These are phyloP conservation scores for Ambrosiella cleistominuta DNA, from an alignment of 2,329 filamentous ascomycete species.

Conservation along the genomic window DNA sequence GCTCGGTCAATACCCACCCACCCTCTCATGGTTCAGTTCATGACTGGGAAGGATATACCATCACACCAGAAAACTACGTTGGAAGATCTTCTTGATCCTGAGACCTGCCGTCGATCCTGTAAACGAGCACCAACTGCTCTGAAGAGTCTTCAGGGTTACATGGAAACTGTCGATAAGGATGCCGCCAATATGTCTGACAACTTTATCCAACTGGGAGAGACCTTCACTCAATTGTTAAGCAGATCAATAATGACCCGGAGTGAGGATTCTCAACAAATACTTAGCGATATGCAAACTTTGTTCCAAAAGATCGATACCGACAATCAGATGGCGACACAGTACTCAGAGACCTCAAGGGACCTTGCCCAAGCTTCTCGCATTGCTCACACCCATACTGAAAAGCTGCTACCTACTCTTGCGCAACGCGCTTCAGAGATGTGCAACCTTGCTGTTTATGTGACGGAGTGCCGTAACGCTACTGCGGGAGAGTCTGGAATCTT, in stretches of 20 bases:
- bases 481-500: constrained; percentile 49
- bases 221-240: constrained; percentile 43
- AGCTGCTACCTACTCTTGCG: constrained; percentile 39
- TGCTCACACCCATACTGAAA: constrained; percentile 45
- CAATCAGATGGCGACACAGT: constrained; percentile 56
- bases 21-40: constrained; percentile 46
- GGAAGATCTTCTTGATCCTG: constrained; percentile 58
- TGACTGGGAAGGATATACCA: constrained; percentile 31
- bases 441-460: constrained; percentile 38
- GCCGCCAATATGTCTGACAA: constrained; percentile 32
- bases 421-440: constrained; percentile 43
- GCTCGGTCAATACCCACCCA: constrained; percentile 48
- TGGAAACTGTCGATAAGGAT: constrained; percentile 41
- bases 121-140: constrained; percentile 41
- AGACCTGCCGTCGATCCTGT: constrained; percentile 55
- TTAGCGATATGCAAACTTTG: constrained; percentile 73
- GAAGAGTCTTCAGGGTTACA: constrained; percentile 40
- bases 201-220: constrained; percentile 39
- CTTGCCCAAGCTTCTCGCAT: constrained; percentile 45
- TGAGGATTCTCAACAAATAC: constrained; percentile 48
- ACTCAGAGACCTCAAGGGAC: constrained; percentile 45
- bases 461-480: constrained; percentile 49
- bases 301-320: constrained; percentile 76
- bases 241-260: constrained; percentile 39
- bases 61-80: constrained; percentile 39